phyloP scores from a whole-genome alignment of 83 land plant species.

The Thuja plicata region DNA sequence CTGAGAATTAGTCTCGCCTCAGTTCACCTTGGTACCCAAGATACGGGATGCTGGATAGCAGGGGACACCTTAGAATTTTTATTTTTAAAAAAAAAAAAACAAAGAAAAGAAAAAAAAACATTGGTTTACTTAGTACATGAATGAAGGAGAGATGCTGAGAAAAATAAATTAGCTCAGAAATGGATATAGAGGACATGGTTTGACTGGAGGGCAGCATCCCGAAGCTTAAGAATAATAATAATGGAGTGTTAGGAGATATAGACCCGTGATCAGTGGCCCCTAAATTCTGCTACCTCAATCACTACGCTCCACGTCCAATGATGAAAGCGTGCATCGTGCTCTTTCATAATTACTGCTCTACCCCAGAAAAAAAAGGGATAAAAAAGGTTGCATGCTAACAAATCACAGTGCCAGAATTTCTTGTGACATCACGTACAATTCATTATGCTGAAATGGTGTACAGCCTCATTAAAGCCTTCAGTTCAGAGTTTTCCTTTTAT shows the following conservation, averaged over 20 bases:
- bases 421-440: constrained; percentile 1
- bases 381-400: not conserved
- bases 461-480: not conserved
- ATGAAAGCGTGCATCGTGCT: constrained; percentile 4
- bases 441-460: not conserved
- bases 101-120: too few relatives aligned
- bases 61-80: too few relatives aligned
- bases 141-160: too few relatives aligned
- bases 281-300: not conserved
- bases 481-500: too few relatives aligned
- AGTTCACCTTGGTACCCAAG: too few relatives aligned
- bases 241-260: not conserved
- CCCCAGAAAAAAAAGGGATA: not conserved
- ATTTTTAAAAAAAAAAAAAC: too few relatives aligned
- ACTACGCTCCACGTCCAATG: not conserved
- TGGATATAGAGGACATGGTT: too few relatives aligned
- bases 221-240: not conserved
- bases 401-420: not conserved
- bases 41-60: too few relatives aligned
- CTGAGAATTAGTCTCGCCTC: too few relatives aligned
- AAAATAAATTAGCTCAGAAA: too few relatives aligned
- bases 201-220: not conserved
- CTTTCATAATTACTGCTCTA: not conserved
- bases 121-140: too few relatives aligned
- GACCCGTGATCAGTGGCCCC: not conserved